Conservation (phyloP, 2,329 filamentous ascomycete genomes). For the Cordyceps farinosa region DNA sequence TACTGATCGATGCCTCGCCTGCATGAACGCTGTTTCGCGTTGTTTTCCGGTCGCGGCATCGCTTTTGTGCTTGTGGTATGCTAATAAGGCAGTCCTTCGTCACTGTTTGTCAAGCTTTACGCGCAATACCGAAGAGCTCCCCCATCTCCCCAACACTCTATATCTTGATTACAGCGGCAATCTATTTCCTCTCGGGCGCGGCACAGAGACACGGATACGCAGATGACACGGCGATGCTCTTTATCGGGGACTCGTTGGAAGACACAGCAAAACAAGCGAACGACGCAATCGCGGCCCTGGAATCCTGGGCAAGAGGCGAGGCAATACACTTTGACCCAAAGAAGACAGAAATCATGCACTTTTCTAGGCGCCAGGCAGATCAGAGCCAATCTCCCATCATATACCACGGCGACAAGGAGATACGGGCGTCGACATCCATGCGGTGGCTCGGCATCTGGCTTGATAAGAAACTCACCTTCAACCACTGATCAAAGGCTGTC, state of each 20-base stretch:
- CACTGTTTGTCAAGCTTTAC: too few relatives aligned
- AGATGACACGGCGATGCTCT: conserved; percentile 12
- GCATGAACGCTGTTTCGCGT: too few relatives aligned
- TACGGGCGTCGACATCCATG: neutral
- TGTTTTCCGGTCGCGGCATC: neutral
- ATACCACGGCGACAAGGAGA: conserved; percentile 5
- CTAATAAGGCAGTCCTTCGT: too few relatives aligned
- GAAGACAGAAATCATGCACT: too few relatives aligned
- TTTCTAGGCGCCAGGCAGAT: neutral
- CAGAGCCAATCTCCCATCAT: neutral
- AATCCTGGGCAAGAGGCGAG: neutral
- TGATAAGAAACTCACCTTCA: conserved; percentile 13
- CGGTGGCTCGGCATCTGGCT: conserved; percentile 1
- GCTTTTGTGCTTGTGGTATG: neutral
- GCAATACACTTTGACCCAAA: too few relatives aligned
- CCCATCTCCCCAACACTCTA: conserved; percentile 15
- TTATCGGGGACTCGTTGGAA: neutral
- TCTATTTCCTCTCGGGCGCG: too few relatives aligned
- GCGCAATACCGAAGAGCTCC: conserved; percentile 14
- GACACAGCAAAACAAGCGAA: conserved; percentile 1
- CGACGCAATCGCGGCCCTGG: neutral
- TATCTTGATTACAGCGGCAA: conserved; percentile 6
- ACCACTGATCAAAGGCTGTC: too few relatives aligned
- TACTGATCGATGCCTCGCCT: too few relatives aligned
- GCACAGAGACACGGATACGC: conserved; percentile 9